Conservation (phyloP, 441 rosid genomes). For the Erysimum cheiri region DNA sequence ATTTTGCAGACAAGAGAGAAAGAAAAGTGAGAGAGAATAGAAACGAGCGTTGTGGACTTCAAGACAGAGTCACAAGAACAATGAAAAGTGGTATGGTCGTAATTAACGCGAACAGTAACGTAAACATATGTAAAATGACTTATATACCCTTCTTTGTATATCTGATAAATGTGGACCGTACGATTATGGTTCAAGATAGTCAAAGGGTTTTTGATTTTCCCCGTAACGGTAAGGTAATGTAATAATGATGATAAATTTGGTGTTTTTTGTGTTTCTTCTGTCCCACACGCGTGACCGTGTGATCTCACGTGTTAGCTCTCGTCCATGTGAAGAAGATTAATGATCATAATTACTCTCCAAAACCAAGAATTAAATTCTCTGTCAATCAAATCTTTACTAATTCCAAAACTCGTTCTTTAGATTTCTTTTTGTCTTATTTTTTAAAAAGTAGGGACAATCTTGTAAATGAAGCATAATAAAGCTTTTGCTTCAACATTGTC, state of each 20-base stretch:
- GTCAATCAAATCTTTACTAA: conserved; percentile 19
- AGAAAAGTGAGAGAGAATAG: conserved; percentile 26
- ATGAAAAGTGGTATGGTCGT: conserved; percentile 24
- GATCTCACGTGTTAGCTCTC: conserved; percentile 37
- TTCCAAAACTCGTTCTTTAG: neutral
- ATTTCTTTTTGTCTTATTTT: neutral
- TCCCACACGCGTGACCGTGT: conserved; percentile 37
- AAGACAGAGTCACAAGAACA: neutral
- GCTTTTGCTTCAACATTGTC: conserved; percentile 26
- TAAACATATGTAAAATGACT: neutral
- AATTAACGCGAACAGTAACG: conserved; percentile 25
- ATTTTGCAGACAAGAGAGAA: conserved; percentile 22
- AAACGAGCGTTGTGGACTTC: conserved; percentile 29
- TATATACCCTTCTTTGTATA: conserved; percentile 18
- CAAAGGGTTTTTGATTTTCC: conserved; percentile 29
- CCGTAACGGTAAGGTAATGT: conserved; percentile 25
- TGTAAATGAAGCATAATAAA: neutral
- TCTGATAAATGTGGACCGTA: conserved; percentile 19
- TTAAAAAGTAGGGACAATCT: conserved; percentile 3
- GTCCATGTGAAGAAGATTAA: conserved; percentile 41
- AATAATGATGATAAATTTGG: conserved; percentile 15
- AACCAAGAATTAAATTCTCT: conserved; percentile 25
- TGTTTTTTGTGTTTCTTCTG: neutral
- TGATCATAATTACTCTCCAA: conserved; percentile 37
- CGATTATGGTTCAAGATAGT: conserved; percentile 20